Conservation (phyloP, 768 basidiomycete genomes). For the Tremella fuciformis region DNA sequence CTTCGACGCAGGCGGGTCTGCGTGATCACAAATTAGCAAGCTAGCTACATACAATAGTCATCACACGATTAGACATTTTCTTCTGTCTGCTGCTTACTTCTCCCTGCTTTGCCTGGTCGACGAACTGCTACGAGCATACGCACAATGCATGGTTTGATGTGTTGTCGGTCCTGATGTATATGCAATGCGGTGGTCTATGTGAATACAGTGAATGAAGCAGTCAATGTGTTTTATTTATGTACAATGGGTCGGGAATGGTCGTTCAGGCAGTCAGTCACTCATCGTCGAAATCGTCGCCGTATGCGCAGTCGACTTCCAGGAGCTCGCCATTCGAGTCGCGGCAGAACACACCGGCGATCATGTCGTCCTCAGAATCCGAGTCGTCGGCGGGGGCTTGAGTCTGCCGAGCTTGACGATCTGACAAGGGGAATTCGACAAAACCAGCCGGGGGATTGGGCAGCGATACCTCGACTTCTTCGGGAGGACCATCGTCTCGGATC, state of each 20-base stretch:
- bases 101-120: not conserved
- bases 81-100: not conserved
- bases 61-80: not conserved
- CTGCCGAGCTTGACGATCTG: too few relatives aligned
- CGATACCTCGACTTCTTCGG: too few relatives aligned
- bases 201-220: too few relatives aligned
- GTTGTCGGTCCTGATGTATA: too few relatives aligned
- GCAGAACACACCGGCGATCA: slow-evolving; percentile 34
- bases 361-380: slow-evolving; percentile 31
- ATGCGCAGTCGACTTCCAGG: slow-evolving; percentile 10
- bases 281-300: too few relatives aligned
- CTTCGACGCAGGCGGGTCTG: slow-evolving; percentile 19
- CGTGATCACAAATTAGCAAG: not conserved
- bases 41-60: not conserved
- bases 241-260: not conserved
- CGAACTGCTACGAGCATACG: not conserved
- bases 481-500: too few relatives aligned
- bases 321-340: slow-evolving; percentile 29
- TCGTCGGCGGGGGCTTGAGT: slow-evolving; percentile 9
- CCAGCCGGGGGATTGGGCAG: too few relatives aligned
- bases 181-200: too few relatives aligned
- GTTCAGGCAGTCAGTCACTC: too few relatives aligned
- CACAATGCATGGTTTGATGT: too few relatives aligned
- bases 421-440: too few relatives aligned
- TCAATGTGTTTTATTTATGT: not conserved